Percentiles rank a stretch among this genome's conserved stretches.
phyloP scores from a whole-genome alignment of 2,329 filamentous ascomycete species.

The Cercospora janseana region DNA sequence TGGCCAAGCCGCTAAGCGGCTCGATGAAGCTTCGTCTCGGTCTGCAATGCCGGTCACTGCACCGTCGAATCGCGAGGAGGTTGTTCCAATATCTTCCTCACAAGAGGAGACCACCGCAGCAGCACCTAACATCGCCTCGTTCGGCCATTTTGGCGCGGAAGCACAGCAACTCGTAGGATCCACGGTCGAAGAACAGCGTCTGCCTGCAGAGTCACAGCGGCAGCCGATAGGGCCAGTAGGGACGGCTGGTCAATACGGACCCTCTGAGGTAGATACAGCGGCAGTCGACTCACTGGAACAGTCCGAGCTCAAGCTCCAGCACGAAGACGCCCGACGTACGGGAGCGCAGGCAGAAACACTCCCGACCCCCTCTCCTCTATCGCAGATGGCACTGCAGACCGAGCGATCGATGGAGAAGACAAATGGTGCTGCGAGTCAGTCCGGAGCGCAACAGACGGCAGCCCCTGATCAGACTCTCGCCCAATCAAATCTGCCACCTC shows the following conservation, averaged over 20 bases:
- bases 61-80: not conserved
- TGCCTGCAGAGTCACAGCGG: too few species aligned
- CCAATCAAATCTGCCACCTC: not conserved
- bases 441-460: not conserved
- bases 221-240: too few species aligned
- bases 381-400: slow-evolving; percentile 5
- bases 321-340: not conserved
- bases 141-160: slow-evolving; percentile 2
- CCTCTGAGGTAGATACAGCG: too few species aligned
- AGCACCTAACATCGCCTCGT: slow-evolving; percentile 2
- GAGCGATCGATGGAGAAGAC: not conserved
- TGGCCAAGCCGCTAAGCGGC: slow-evolving; percentile 1
- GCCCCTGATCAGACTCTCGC: not conserved
- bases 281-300: slow-evolving; percentile 2
- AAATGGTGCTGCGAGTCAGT: too few species aligned
- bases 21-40: not conserved
- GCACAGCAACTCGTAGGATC: too few species aligned
- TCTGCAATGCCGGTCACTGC: not conserved
- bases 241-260: too few species aligned
- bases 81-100: not conserved
- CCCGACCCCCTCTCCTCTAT: not conserved
- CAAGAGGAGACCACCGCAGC: not conserved
- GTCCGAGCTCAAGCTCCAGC: not conserved
- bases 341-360: not conserved
- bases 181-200: too few species aligned